A percentile compares a stretch with the other conserved stretches of the same genome.
These are phyloP conservation scores for Fusarium circinatum DNA, from an alignment of 2,329 filamentous ascomycete genomes.

Conservation along the genomic window DNA sequence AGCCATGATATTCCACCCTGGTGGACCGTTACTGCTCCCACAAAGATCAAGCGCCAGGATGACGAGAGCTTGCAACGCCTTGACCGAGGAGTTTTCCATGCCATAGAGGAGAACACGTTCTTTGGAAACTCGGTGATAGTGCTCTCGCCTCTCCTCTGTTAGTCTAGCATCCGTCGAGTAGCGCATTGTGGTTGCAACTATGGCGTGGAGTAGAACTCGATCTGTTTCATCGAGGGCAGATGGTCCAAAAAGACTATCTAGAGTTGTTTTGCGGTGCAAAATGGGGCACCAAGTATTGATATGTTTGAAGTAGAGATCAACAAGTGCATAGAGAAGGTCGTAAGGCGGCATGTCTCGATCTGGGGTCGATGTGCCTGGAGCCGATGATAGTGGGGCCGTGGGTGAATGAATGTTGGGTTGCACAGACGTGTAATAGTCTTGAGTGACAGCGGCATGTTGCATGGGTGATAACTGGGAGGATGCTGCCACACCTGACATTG, in stretches of 20 bases:
- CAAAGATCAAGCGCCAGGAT: slow-evolving; percentile 87
- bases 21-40: slow-evolving; percentile 87
- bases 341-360: slow-evolving; percentile 80
- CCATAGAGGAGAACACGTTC: slow-evolving; percentile 88
- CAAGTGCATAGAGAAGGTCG: slow-evolving; percentile 76
- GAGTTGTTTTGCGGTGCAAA: slow-evolving; percentile 82
- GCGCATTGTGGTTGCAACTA: slow-evolving; percentile 86
- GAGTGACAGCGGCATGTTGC: slow-evolving; percentile 55
- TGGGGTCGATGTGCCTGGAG: slow-evolving; percentile 39
- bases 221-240: slow-evolving; percentile 83
- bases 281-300: slow-evolving; percentile 90
- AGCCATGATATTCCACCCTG: slow-evolving; percentile 91
- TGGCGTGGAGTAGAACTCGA: slow-evolving; percentile 84
- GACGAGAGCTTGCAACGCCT: slow-evolving; percentile 85
- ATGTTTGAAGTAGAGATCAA: slow-evolving; percentile 82
- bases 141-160: slow-evolving; percentile 75
- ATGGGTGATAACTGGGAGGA: slow-evolving; percentile 50
- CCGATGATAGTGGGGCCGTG: slow-evolving; percentile 62
- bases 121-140: slow-evolving; percentile 84
- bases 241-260: slow-evolving; percentile 84
- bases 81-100: slow-evolving; percentile 89
- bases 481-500: slow-evolving; percentile 53
- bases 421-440: slow-evolving; percentile 60
- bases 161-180: slow-evolving; percentile 83
- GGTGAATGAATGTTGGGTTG: slow-evolving; percentile 66